Evolutionary conservation across 1,284 basidiomycete species (phyloP), one percentile per base, ranked within the genome.

Genomic region (Trichosporon inkin): DNA sequence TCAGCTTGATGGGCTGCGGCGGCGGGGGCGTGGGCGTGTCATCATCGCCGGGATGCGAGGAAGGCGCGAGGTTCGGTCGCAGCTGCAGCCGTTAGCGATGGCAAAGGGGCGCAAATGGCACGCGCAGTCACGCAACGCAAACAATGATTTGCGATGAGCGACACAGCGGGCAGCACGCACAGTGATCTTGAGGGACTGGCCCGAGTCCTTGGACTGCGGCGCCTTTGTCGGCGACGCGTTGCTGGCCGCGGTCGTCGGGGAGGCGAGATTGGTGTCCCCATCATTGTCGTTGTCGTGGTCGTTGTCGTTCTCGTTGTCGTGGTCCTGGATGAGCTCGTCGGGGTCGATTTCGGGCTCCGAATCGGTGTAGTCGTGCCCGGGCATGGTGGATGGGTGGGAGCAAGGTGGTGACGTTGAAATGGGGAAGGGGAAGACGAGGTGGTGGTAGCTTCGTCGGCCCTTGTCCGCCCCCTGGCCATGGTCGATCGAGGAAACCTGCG

Each of bases 1-100:
- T 69, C 47, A 75, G 69, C 4, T 67, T 70, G 53, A 73, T 67
- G 11, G 72, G 69, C 13, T 70, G 72, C 19, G 72, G 72, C 10
- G 74, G 69, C 5, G 67, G 70, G 35, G 69, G 60, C 6, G n/a
- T n/a, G n/a, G 69, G 71, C 13, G 67, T 68, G 22, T 68, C 44
- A n/a, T 49, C 24, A 24, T 22, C 44, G 64, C 24, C 22, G 53
- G 22, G 6, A 14, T 32, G 28, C 10, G 57, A 37, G 38, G 56
- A 49, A 3, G 58, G 20, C 13, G 55, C 44, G 6, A 49, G 16
- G 6, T 24, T 24, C 28, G 44, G 44, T 44, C 57, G 38, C 20
- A 14, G 56, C 22, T 35, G 35, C 20, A 6, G 24, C 35, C 4
- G 41, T 51, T 32, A 20, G 52, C 38, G 11, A 56, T 36, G 10